A percentile compares a stretch with the other conserved stretches of the same genome.
phyloP scores from a whole-genome alignment of 352 stramenopile species.

The Globisporangium viniferum region DNA sequence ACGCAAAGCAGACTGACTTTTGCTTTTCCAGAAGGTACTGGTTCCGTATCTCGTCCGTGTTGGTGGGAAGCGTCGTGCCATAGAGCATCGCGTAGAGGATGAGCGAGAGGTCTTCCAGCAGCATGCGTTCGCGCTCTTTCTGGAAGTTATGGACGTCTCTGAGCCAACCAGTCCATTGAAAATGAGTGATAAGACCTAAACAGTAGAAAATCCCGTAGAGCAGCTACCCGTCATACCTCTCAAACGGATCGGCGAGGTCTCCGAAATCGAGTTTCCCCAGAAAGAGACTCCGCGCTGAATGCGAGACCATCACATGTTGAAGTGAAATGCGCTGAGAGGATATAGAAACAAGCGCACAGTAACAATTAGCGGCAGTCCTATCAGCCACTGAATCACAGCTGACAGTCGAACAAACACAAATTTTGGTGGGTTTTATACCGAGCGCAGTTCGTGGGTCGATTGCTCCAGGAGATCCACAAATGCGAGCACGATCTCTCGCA shows the following conservation, averaged over 20 bases:
- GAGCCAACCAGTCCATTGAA: not conserved
- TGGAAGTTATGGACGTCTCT: not conserved
- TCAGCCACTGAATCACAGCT: not conserved
- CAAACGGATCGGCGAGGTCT: constrained; percentile 5
- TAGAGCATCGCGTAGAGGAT: constrained; percentile 9
- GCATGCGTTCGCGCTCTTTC: not conserved
- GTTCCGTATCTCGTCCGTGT: constrained; percentile 3
- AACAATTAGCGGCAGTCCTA: not conserved
- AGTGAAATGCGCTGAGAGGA: not conserved
- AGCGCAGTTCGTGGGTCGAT: constrained; percentile 21
- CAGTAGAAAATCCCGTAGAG: not conserved
- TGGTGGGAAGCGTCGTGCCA: not conserved
- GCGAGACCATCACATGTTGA: constrained; percentile 7
- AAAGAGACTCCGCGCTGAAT: not conserved
- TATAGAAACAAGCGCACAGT: not conserved
- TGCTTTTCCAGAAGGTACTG: not conserved
- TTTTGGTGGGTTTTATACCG: not conserved
- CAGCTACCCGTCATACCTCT: not conserved
- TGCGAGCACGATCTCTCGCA: constrained; percentile 20
- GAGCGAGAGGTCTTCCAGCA: constrained; percentile 2
- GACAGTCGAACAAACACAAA: not conserved
- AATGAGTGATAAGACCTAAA: not conserved
- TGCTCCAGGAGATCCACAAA: constrained; percentile 31
- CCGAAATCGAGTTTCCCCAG: constrained; percentile 7
- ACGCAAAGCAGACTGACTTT: constrained; percentile 1